Conservation (phyloP, 371 early-diverging fungal species). For the Rhizomucor pusillus region DNA sequence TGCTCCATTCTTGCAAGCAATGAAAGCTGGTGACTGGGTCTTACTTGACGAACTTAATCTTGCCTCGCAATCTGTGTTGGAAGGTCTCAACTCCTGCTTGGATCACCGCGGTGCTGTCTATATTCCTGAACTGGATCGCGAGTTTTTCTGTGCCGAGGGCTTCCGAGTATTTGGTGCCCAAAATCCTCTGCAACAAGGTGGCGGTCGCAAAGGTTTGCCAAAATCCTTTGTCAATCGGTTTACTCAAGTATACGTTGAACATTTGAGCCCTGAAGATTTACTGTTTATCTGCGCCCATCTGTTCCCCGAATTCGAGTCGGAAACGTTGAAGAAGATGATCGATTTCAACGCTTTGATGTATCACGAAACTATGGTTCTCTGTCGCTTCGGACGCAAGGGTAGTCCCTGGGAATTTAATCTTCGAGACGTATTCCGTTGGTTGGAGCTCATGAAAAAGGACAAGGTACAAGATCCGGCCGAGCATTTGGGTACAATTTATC, state of each 20-base stretch:
- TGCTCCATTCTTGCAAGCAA: constrained; percentile 95
- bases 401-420: constrained; percentile 98
- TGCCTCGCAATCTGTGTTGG: constrained; percentile 98
- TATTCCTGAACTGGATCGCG: constrained; percentile 90
- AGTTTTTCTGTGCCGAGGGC: constrained; percentile 75
- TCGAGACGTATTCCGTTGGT: constrained; percentile 95
- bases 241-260: constrained; percentile 92
- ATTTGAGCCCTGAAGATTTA: constrained; percentile 75
- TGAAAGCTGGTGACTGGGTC: constrained; percentile 98
- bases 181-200: constrained; percentile 96
- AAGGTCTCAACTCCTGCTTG: constrained; percentile 98
- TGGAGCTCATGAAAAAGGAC: constrained; percentile 71
- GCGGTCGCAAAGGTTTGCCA: constrained; percentile 99
- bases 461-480: constrained; percentile 60
- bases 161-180: constrained; percentile 99
- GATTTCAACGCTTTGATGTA: constrained; percentile 87
- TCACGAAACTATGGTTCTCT: constrained; percentile 75
- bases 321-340: constrained; percentile 69
- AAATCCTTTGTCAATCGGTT: constrained; percentile 98
- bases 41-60: constrained; percentile 99
- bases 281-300: constrained; percentile 70
- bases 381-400: constrained; percentile 83
- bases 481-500: constrained; percentile 78
- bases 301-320: constrained; percentile 59
- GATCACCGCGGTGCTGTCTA: constrained; percentile 98